phyloP scores from a whole-genome alignment of 371 early-diverging fungal genomes.

The Mortierella sp. region DNA sequence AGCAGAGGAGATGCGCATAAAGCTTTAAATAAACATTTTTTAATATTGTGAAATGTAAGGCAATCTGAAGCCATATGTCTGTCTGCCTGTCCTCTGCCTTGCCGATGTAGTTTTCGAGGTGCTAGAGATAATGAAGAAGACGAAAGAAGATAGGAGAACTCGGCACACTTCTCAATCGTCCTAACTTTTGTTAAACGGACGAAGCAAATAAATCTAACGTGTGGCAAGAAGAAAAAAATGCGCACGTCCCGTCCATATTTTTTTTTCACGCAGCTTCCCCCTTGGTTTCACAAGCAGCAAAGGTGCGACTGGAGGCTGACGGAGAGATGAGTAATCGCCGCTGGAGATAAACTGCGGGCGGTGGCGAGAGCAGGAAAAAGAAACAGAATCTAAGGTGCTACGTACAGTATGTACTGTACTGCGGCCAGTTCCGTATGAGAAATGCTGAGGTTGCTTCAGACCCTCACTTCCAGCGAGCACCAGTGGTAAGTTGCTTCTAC shows the following conservation, averaged over 20 bases:
- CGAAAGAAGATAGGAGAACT: too few species aligned
- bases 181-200: neutral
- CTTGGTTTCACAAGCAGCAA: neutral
- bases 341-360: conserved; percentile 1
- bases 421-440: neutral
- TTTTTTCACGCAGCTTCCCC: neutral
- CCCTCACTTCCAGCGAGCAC: neutral
- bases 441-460: neutral
- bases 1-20: neutral
- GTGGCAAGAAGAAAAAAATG: too few species aligned
- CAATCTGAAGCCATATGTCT: neutral
- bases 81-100: neutral
- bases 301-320: neutral
- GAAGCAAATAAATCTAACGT: too few species aligned
- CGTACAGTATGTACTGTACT: neutral
- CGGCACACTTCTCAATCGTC: too few species aligned
- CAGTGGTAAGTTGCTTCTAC: neutral
- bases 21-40: neutral
- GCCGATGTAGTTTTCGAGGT: too few species aligned
- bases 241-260: neutral
- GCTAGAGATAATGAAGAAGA: too few species aligned
- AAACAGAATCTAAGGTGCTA: too few species aligned
- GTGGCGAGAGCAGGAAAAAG: neutral
- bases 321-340: neutral
- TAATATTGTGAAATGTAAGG: neutral